Conservation (phyloP, 2,329 filamentous ascomycete genomes). For the Ramichloridium luteum region DNA sequence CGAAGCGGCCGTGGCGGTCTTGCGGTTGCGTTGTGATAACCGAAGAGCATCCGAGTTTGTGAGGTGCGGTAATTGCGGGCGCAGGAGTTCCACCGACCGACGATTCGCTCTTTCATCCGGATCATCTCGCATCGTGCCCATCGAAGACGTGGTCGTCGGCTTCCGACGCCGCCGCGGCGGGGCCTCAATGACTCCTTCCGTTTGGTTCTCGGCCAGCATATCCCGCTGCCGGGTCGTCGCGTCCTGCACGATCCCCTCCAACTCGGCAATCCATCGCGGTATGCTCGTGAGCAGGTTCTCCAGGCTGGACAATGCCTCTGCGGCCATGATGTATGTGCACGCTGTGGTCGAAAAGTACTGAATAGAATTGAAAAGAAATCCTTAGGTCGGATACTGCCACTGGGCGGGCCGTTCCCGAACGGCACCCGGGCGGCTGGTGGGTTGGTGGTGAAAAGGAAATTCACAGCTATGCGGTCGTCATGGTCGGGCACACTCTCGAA, state of each 20-base stretch:
- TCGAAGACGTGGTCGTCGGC: slow-evolving; percentile 14
- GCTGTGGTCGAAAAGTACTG: no score
- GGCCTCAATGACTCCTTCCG: slow-evolving; percentile 5
- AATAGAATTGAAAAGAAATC: no score
- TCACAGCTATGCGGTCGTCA: no score
- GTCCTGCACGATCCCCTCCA: slow-evolving; percentile 19
- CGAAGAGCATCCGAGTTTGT: slow-evolving; percentile 19
- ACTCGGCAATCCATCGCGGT: slow-evolving; percentile 22
- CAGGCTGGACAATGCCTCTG: slow-evolving; percentile 21
- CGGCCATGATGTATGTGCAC: slow-evolving; percentile 16
- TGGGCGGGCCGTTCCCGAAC: no score
- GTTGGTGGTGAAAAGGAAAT: no score
- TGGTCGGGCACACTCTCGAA: no score
- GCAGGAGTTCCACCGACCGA: slow-evolving; percentile 5
- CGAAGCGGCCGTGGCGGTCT: slow-evolving; percentile 31
- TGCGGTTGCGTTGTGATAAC: slow-evolving; percentile 29
- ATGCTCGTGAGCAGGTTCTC: slow-evolving; percentile 19
- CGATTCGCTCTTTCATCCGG: slow-evolving; percentile 1
- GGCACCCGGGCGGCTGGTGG: no score
- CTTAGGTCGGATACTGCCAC: no score
- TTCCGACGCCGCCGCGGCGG: slow-evolving; percentile 2
- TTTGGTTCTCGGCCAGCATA: slow-evolving; percentile 15
- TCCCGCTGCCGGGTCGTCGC: slow-evolving; percentile 18
- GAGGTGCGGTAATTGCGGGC: slow-evolving; percentile 16
- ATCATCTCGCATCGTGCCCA: slow-evolving; percentile 10